Percentiles rank a stretch among this genome's conserved stretches.
Conservation (phyloP, 2,329 filamentous ascomycete genomes). For the Scytalidium lignicola region DNA sequence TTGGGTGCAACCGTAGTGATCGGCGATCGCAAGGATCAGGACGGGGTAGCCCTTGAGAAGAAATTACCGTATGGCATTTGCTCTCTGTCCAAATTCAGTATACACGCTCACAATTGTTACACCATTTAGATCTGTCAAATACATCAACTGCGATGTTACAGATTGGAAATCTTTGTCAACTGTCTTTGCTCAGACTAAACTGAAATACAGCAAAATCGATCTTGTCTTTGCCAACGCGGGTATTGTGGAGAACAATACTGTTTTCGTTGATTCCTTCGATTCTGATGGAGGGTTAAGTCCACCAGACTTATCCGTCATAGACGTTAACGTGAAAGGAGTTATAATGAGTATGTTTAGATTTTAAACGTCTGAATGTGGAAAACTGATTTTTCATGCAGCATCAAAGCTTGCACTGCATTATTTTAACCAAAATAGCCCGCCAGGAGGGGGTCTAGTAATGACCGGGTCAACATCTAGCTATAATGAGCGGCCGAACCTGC, state of each 20-base stretch:
- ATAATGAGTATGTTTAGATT: background rate
- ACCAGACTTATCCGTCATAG: background rate
- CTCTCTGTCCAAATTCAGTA: background rate
- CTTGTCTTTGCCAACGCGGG: background rate
- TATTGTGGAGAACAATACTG: background rate
- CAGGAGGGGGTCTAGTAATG: background rate
- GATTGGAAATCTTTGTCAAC: background rate
- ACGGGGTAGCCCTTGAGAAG: background rate
- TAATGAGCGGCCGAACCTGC: background rate
- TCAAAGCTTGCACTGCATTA: background rate
- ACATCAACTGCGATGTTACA: background rate
- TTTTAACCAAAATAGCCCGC: background rate
- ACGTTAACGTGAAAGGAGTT: background rate
- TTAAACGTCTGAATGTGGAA: background rate
- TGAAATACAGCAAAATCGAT: background rate
- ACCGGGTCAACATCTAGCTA: background rate
- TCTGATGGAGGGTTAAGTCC: background rate
- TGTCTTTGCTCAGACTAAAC: background rate
- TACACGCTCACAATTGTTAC: background rate
- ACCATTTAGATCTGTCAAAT: background rate
- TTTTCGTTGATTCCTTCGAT: background rate
- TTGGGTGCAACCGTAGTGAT: background rate
- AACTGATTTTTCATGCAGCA: background rate
- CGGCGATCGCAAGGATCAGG: background rate
- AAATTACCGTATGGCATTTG: background rate